phyloP scores from a whole-genome alignment of 148 eudicot genomes.

The Chenopodium formosanum region DNA sequence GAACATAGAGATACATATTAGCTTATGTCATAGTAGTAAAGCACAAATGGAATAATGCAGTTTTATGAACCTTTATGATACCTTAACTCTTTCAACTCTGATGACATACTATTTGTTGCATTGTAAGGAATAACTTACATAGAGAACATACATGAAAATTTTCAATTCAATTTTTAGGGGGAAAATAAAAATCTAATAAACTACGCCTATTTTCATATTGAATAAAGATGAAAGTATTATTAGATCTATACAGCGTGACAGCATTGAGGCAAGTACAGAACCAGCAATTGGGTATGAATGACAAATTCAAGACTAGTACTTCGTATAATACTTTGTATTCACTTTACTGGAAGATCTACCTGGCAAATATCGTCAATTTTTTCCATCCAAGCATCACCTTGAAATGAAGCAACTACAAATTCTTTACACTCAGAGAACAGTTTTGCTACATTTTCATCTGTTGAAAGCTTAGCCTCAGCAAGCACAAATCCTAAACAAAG shows the following conservation, averaged over 20 bases:
- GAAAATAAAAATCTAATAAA: background rate
- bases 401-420: constrained; percentile 64
- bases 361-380: constrained; percentile 84
- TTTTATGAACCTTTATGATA: no score
- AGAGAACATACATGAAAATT: background rate
- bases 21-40: background rate
- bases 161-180: no score
- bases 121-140: background rate
- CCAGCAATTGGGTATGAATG: background rate
- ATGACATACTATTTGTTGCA: background rate
- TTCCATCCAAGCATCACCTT: constrained; percentile 59
- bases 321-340: background rate
- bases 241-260: background rate
- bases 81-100: no score
- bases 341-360: constrained; percentile 39
- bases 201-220: background rate
- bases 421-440: constrained; percentile 82
- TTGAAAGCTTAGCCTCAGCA: constrained; percentile 69
- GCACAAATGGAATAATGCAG: background rate
- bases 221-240: background rate
- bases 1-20: background rate
- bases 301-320: background rate
- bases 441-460: constrained; percentile 49
- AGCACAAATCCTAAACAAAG: constrained; percentile 74
- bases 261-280: background rate